Evolutionary conservation across 306 rosid genomes (phyloP), one percentile per base, ranked within the genome.

Genomic region (Comarum palustre): DNA sequence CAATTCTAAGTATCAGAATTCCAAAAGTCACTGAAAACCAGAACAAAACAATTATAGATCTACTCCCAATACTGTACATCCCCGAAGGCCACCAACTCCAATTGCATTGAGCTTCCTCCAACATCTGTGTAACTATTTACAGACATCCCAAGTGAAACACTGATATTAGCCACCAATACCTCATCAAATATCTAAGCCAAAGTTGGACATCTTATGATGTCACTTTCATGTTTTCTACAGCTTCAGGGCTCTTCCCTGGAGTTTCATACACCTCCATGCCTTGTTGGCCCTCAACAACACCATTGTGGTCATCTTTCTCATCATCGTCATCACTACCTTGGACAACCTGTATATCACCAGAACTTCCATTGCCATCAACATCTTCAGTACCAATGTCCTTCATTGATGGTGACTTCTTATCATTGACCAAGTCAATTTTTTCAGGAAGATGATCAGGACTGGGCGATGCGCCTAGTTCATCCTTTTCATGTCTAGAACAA

Each of bases 61-160:
- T 65, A 75, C 73, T 73, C 80, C 74, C 81, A 78, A 78, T 77
- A 77, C 86, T 87, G 79, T 89, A 91, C 97, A 91, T 50, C 81
- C 74, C 73, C 55, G 70, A 69, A 77, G 79, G 73, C 79, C 77
- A 73, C 81, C 89, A 73, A 71, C 73, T 71, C 20, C 52, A 70
- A 83, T 41, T 71, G 69, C 61, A 71, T 81, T 70, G 74, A 81
- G 84, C 76, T 75, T 74, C 55, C 71, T 77, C 81, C 47, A 57
- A 75, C 65, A 77, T 62, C 75, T 69, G 45, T 76, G 79, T 74
- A 82, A 84, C 85, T 87, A 89, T 91, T 72, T 86, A 89, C 96
- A 87, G 65, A 64, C 66, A 70, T 69, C 58, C 81, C 69, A 78
- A 34, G 58, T 46, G 75, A 27, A 17, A 50, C 60, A 67, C 84